Evolutionary conservation across 768 basidiomycete genomes (phyloP).

Genomic region (Boletus rubescentipes): DNA sequence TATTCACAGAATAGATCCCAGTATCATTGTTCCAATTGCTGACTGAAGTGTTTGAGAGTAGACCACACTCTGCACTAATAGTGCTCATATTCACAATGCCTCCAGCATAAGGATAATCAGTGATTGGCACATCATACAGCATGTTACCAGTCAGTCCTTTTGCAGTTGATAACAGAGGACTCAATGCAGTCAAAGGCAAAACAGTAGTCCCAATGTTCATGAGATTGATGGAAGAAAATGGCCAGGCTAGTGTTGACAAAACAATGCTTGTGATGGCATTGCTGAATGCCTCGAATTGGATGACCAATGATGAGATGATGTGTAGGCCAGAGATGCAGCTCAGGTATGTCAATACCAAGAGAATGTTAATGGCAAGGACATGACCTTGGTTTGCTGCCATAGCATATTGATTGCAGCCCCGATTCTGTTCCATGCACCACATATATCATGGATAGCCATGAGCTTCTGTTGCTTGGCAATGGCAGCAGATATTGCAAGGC

Average conservation of each 20-base stretch:
- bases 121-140: constrained; percentile 18
- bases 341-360: constrained; percentile 16
- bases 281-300: constrained; percentile 18
- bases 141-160: constrained; percentile 12
- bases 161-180: constrained; percentile 3
- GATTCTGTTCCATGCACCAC: constrained; percentile 23
- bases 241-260: background rate
- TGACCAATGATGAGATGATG: constrained; percentile 23
- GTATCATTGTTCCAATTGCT: background rate
- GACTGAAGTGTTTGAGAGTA: constrained; percentile 7
- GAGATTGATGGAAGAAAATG: too few relatives aligned
- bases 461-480: constrained; percentile 13
- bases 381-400: constrained; percentile 22
- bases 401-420: constrained; percentile 16
- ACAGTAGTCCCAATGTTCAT: background rate
- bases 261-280: background rate
- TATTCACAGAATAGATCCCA: background rate
- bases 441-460: constrained; percentile 19
- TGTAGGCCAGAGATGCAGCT: constrained; percentile 19
- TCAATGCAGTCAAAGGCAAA: background rate
- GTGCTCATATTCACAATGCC: constrained; percentile 18
- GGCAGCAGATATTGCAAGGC: constrained; percentile 5
- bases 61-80: constrained; percentile 15
- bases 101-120: background rate
- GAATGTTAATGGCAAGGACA: constrained; percentile 2